Evolutionary conservation across 768 basidiomycete genomes (phyloP).

Genomic region (Pleurotus salmoneostramineus): DNA sequence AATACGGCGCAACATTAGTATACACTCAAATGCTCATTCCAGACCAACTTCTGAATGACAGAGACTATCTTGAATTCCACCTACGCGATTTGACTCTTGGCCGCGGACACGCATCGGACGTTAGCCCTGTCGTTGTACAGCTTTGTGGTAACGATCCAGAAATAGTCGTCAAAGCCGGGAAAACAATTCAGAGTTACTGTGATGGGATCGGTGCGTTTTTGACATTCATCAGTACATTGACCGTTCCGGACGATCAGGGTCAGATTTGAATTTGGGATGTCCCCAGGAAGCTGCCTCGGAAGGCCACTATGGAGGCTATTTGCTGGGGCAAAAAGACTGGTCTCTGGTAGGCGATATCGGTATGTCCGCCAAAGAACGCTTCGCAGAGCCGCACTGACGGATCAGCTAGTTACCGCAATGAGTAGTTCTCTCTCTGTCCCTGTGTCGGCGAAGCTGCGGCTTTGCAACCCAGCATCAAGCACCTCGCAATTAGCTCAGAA

Average conservation of each 20-base stretch:
- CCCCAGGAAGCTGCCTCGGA: slow-evolving; percentile 68
- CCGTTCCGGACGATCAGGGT: slow-evolving; percentile 7
- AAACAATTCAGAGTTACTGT: slow-evolving; percentile 54
- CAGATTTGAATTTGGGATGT: slow-evolving; percentile 81
- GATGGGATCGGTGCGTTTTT: slow-evolving; percentile 61
- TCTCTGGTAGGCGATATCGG: slow-evolving; percentile 62
- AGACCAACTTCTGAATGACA: slow-evolving; percentile 56
- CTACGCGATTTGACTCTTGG: slow-evolving; percentile 46
- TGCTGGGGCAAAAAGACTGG: slow-evolving; percentile 74
- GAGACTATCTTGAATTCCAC: slow-evolving; percentile 61
- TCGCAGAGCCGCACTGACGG: neutral
- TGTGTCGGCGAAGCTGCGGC: slow-evolving; percentile 59
- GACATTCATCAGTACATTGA: slow-evolving; percentile 1
- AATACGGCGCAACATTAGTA: slow-evolving; percentile 59
- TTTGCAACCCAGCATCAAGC: slow-evolving; percentile 48
- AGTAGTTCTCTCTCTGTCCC: slow-evolving; percentile 60
- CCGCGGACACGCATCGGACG: slow-evolving; percentile 17
- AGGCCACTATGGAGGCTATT: slow-evolving; percentile 70
- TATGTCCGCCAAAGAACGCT: slow-evolving; percentile 20
- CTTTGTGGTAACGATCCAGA: slow-evolving; percentile 72
- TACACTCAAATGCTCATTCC: slow-evolving; percentile 81
- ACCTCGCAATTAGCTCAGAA: slow-evolving; percentile 54
- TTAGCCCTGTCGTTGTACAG: slow-evolving; percentile 62
- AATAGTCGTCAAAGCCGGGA: slow-evolving; percentile 53
- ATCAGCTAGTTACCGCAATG: slow-evolving; percentile 56